Evolutionary conservation across 805 yeast genomes (phyloP), one percentile per base, ranked within the genome.

Genomic region (Blastobotrys americana): DNA sequence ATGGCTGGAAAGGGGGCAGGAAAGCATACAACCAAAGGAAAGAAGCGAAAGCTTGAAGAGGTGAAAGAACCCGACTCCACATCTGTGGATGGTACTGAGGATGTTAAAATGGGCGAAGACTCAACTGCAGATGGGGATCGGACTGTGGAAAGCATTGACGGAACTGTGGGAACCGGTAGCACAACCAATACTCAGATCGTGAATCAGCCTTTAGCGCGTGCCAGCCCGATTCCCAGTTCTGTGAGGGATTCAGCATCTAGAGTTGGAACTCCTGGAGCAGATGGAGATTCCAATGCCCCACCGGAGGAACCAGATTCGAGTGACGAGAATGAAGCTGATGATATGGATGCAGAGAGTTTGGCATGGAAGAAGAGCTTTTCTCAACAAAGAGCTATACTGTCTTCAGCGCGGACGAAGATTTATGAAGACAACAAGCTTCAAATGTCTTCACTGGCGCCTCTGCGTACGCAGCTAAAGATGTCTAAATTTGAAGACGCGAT

Each of bases 361-460:
- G 77, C 85, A 1, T 89, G 97, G 97, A 82, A 83, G 54, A 76
- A 76, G n/a, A 64, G 81, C 34, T 87, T 93, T 0, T 84, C 95
- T 0, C 82, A 82, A 49, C 74, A 83, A 0, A 68, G 96, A 46
- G 86, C 90, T 13, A 80, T 82, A 42, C 74, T 84, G 49, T 81
- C 95, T 56, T 64, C 77, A 20, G 72, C 74, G 45, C 73, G 97
- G 53, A 72, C 84, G 0, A 75, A 72, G 2, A 64, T 87, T 39
- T 88, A 90, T 57, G 75, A 73, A 17, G 74, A 75, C 15, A 67
- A 71, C 46, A 72, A 69, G 43, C 60, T 89, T 5, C 82, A 84
- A 49, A 63, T 71, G 10, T 80, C 85, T 34, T 80, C 86, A 0
- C 79, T 74, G 16, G 95, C 96, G 0, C 65, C 81, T 2, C 55